phyloP scores from a whole-genome alignment of 225 moss, liverwort and hornwort genomes.

The Lunularia cruciata region DNA sequence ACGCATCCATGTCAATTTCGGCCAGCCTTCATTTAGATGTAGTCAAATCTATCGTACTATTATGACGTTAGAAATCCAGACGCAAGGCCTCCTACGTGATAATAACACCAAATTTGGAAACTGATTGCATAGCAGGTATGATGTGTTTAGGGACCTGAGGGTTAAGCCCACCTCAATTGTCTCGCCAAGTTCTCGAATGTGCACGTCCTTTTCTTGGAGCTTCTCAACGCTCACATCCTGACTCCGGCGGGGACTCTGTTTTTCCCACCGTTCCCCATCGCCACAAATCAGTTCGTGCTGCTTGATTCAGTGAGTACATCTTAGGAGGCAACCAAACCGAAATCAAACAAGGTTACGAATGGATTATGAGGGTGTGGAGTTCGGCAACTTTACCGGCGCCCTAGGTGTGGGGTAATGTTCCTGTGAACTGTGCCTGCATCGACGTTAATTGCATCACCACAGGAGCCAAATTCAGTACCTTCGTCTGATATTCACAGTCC shows the following conservation, averaged over 20 bases:
- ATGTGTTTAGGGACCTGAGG: too few species aligned
- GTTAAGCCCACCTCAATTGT: constrained; percentile 92
- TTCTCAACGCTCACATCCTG: constrained; percentile 60
- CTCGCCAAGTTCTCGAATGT: constrained; percentile 85
- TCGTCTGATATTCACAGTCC: neutral
- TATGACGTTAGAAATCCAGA: too few species aligned
- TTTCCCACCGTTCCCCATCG: neutral
- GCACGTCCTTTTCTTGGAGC: constrained; percentile 79
- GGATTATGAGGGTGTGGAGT: neutral
- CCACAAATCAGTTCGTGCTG: neutral
- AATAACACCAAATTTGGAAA: too few species aligned
- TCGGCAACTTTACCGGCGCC: constrained; percentile 46
- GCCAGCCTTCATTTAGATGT: too few species aligned
- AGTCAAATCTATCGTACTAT: too few species aligned
- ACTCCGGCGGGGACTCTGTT: constrained; percentile 61
- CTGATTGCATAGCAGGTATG: too few species aligned
- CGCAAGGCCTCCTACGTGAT: too few species aligned
- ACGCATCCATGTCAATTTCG: constrained; percentile 19
- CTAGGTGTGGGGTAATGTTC: constrained; percentile 60
- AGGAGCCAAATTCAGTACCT: neutral
- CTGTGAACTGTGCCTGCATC: constrained; percentile 63
- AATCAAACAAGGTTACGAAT: too few species aligned
- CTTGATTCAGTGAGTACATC: neutral
- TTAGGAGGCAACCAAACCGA: too few species aligned
- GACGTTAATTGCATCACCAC: neutral